These are phyloP conservation scores for Blastobotrys mokoenaii DNA, from an alignment of 805 yeast species.

Conservation along the genomic window DNA sequence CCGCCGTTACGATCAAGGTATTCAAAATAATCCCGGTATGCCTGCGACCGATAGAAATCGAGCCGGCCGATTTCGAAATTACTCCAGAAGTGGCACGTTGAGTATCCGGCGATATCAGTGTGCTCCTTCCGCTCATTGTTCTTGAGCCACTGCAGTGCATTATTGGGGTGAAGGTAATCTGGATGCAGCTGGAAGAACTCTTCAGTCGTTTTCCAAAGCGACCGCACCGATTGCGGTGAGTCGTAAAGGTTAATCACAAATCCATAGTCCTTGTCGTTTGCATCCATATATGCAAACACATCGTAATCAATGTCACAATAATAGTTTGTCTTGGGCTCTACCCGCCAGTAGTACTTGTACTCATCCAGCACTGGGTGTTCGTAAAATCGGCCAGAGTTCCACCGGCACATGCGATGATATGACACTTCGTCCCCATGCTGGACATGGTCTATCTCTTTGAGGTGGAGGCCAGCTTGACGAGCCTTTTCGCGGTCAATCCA, in stretches of 20 bases:
- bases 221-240: slow-evolving; percentile 50
- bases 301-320: slow-evolving; percentile 68
- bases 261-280: slow-evolving; percentile 63
- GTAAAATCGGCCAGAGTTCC: slow-evolving; percentile 57
- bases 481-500: slow-evolving; percentile 42
- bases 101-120: slow-evolving; percentile 50
- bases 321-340: slow-evolving; percentile 66
- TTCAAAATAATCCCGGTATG: slow-evolving; percentile 59
- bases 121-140: slow-evolving; percentile 42
- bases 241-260: slow-evolving; percentile 64
- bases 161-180: slow-evolving; percentile 49
- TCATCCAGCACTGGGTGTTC: slow-evolving; percentile 53
- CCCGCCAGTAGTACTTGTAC: slow-evolving; percentile 69
- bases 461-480: slow-evolving; percentile 32
- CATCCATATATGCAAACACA: slow-evolving; percentile 64
- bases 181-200: slow-evolving; percentile 50
- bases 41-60: slow-evolving; percentile 57
- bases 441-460: slow-evolving; percentile 35
- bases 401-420: slow-evolving; percentile 82
- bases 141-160: slow-evolving; percentile 53
- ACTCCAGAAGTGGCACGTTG: slow-evolving; percentile 83
- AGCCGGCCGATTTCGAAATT: slow-evolving; percentile 85
- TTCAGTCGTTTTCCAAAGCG: slow-evolving; percentile 65
- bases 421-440: slow-evolving; percentile 56
- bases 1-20: slow-evolving; percentile 69